Percentiles rank a stretch among this genome's conserved stretches.
phyloP scores from a whole-genome alignment of 116 monocot genomes.

The Zostera marina region DNA sequence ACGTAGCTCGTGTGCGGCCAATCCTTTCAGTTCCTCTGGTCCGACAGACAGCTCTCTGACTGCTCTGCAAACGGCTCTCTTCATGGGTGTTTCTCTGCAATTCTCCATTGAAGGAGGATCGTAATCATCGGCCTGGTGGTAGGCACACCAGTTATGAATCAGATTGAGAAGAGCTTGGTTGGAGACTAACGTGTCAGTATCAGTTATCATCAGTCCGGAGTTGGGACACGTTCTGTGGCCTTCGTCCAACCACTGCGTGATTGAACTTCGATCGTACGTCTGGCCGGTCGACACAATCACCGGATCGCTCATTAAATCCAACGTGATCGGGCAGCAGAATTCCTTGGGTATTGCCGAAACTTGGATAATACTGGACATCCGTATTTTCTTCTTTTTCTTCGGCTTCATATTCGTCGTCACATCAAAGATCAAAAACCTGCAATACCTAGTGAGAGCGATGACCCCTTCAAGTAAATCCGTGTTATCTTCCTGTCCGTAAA shows the following conservation, averaged over 20 bases:
- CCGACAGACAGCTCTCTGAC: constrained; percentile 32
- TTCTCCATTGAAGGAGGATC: constrained; percentile 22
- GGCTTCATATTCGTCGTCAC: constrained; percentile 3
- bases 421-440: constrained; percentile 49
- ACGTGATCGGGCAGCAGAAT: constrained; percentile 77
- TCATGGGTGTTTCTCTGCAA: constrained; percentile 8
- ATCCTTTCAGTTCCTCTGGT: constrained; percentile 17
- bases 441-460: constrained; percentile 48
- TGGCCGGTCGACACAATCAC: constrained; percentile 73
- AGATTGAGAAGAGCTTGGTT: constrained; percentile 53
- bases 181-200: constrained; percentile 26
- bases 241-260: constrained; percentile 58
- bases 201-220: constrained; percentile 38
- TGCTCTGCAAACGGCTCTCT: constrained; percentile 22
- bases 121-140: constrained; percentile 21
- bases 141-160: constrained; percentile 59
- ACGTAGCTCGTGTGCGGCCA: constrained; percentile 50
- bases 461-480: constrained; percentile 32
- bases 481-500: constrained; percentile 45
- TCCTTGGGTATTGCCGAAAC: constrained; percentile 40
- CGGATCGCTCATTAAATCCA: constrained; percentile 74
- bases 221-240: constrained; percentile 51
- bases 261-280: constrained; percentile 78
- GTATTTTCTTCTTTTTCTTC: constrained; percentile 9
- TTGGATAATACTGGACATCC: background rate